Evolutionary conservation across 208 protist species (phyloP).

Genomic region (Acanthamoeba comandoni): DNA sequence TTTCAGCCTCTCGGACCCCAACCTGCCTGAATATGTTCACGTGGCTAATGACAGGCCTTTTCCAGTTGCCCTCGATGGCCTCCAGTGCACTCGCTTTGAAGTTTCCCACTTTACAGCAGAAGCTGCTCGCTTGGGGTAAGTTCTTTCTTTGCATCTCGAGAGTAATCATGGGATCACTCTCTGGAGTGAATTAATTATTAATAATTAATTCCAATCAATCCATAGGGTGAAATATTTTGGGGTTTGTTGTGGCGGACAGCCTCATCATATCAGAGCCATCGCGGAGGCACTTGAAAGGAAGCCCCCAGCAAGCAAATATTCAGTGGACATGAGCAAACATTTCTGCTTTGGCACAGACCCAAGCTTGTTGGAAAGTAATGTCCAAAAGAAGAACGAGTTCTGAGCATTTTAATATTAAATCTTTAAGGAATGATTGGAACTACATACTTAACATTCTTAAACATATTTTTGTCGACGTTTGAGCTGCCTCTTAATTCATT

Average conservation of each 20-base stretch:
- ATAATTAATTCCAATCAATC: too few species aligned
- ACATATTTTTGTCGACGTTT: too few species aligned
- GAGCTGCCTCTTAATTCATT: too few species aligned
- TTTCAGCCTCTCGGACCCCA: slow-evolving; percentile 56
- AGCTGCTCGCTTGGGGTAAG: too few species aligned
- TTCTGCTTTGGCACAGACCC: slow-evolving; percentile 43
- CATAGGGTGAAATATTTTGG: slow-evolving; percentile 69
- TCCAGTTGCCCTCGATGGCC: slow-evolving; percentile 41
- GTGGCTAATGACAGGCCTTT: slow-evolving; percentile 31
- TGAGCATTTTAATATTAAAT: too few species aligned
- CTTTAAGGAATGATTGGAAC: too few species aligned
- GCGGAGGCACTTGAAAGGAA: slow-evolving; percentile 18
- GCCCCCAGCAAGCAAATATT: slow-evolving; percentile 30
- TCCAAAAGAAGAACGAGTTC: slow-evolving; percentile 61
- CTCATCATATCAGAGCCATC: slow-evolving; percentile 54
- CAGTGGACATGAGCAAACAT: slow-evolving; percentile 67
- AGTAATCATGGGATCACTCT: too few species aligned
- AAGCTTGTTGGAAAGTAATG: neutral
- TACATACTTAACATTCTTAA: too few species aligned
- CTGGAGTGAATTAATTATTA: too few species aligned
- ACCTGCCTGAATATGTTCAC: too few species aligned
- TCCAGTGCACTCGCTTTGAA: slow-evolving; percentile 37
- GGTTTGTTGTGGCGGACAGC: slow-evolving; percentile 53
- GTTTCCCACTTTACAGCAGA: slow-evolving; percentile 32
- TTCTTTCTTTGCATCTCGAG: too few species aligned